A percentile compares a stretch with the other conserved stretches of the same genome.
phyloP scores from a whole-genome alignment of 495 filamentous ascomycete species.

The Podospora australis region DNA sequence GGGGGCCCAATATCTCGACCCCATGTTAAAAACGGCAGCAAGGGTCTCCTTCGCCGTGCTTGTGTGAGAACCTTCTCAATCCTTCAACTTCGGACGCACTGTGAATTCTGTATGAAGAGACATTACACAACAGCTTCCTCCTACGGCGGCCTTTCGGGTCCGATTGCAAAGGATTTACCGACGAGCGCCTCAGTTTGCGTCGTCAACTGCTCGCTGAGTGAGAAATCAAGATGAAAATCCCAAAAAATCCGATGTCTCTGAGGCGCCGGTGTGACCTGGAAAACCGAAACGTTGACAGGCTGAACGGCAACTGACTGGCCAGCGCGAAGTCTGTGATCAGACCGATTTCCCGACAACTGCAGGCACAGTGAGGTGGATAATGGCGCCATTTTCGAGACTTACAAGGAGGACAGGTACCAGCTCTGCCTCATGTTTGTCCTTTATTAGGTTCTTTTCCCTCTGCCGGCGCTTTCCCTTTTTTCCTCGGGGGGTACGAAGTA shows the following conservation, averaged over 20 bases:
- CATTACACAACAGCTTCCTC: no score
- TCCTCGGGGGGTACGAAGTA: background rate
- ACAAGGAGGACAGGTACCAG: background rate
- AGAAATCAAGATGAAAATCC: no score
- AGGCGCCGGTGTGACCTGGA: slow-evolving; percentile 6
- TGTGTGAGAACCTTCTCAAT: no score
- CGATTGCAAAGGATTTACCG: no score
- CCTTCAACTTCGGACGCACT: no score
- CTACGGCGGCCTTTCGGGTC: no score
- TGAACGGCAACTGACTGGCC: slow-evolving; percentile 1
- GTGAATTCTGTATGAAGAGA: no score
- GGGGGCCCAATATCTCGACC: background rate
- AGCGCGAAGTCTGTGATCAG: slow-evolving; percentile 14
- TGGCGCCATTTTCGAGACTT: slow-evolving; percentile 29
- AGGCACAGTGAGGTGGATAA: slow-evolving; percentile 29
- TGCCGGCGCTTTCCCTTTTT: no score
- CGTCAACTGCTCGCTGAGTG: no score
- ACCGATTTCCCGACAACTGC: slow-evolving; percentile 18
- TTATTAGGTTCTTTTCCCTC: background rate
- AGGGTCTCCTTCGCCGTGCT: background rate
- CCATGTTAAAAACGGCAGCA: slow-evolving; percentile 8
- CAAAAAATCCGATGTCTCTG: no score
- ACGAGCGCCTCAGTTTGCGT: no score
- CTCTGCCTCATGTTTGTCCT: background rate
- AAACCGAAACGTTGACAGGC: slow-evolving; percentile 8